Percentiles rank a stretch among this genome's conserved stretches.
phyloP scores from a whole-genome alignment of 768 basidiomycete species.

The Leucogyrophana mollusca region DNA sequence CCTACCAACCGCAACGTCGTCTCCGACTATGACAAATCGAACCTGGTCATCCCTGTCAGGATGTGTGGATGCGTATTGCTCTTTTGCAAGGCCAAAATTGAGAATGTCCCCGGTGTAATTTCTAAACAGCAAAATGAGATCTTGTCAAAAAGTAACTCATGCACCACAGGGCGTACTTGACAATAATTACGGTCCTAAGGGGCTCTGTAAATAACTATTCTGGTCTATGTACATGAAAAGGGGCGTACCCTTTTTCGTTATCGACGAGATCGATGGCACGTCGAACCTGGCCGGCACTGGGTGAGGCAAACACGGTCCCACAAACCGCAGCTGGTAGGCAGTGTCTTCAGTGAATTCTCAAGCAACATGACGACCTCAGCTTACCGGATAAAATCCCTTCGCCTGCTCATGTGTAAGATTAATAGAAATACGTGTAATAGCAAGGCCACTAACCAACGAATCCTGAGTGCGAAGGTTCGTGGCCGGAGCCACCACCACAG shows the following conservation, averaged over 20 bases:
- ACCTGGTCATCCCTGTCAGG: slow-evolving; percentile 66
- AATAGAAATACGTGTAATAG: background rate
- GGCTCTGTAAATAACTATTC: background rate
- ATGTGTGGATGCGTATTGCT: slow-evolving; percentile 72
- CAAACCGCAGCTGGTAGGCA: slow-evolving; percentile 66
- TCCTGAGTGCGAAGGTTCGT: slow-evolving; percentile 88
- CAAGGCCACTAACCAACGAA: slow-evolving; percentile 67
- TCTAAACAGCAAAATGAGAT: slow-evolving; percentile 37
- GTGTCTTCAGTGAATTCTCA: slow-evolving; percentile 1
- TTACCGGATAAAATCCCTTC: slow-evolving; percentile 76
- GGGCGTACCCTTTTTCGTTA: slow-evolving; percentile 65
- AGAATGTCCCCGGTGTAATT: slow-evolving; percentile 91
- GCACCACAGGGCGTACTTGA: slow-evolving; percentile 64
- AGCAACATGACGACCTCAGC: background rate
- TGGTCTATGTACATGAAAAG: background rate
- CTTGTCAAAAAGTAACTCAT: too few species aligned
- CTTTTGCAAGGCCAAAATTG: slow-evolving; percentile 88
- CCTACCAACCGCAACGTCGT: slow-evolving; percentile 85
- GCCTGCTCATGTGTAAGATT: slow-evolving; percentile 37
- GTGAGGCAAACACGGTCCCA: slow-evolving; percentile 89
- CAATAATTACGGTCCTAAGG: slow-evolving; percentile 72
- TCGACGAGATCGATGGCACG: slow-evolving; percentile 76
- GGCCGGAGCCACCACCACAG: slow-evolving; percentile 85
- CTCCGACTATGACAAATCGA: slow-evolving; percentile 81
- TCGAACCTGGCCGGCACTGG: slow-evolving; percentile 81